Evolutionary conservation across 495 filamentous ascomycete species (phyloP), one percentile per base, ranked within the genome.

Genomic region (Daldinia vernicosa): DNA sequence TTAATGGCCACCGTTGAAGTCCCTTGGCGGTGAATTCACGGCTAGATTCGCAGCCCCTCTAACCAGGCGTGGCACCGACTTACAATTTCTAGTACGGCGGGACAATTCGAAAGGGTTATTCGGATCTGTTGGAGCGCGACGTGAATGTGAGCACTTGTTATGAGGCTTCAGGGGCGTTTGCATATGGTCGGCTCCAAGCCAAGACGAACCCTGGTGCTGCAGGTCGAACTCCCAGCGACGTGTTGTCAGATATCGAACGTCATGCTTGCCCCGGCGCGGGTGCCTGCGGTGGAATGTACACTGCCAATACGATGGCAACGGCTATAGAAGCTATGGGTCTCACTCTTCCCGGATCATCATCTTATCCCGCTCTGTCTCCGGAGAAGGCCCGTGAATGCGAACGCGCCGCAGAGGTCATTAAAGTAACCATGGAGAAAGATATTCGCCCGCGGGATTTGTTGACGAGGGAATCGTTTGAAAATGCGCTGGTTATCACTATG

Each of bases 221-320:
- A 15, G 77, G 79, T 12, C 77, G 82, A 45, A 91, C 86, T 3
- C 85, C 91, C 30, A 89, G 89, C 62, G 92, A 97, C 45, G 87
- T 98, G 61, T 89, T 98, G 84, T 89, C 90, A 53, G 95, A 98
- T 77, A 85, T 99, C 33, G 92, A 97, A 80, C 85, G 84, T 51
- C 84, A 97, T 70, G 89, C 95, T 4, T 98, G 95, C 78, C 95
- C 95, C 26, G 93, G 92, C 14, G 89, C 92, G 14, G 95, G 95
- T 33, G 94, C 94, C n/a, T 99, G 95, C 74, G 95, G 95, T 69
- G 95, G 95, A 54, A 99, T 99, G 92, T 88, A 92, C 80, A 99
- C 95, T 2, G 95, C 95, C 61, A 99, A 99, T 79, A 98, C 95
- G 2, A 97, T 99, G 94, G 92, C 93, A 5, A 96, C 94, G 0